phyloP scores from a whole-genome alignment of 805 yeast species.

The Barnettozyma salicaria region DNA sequence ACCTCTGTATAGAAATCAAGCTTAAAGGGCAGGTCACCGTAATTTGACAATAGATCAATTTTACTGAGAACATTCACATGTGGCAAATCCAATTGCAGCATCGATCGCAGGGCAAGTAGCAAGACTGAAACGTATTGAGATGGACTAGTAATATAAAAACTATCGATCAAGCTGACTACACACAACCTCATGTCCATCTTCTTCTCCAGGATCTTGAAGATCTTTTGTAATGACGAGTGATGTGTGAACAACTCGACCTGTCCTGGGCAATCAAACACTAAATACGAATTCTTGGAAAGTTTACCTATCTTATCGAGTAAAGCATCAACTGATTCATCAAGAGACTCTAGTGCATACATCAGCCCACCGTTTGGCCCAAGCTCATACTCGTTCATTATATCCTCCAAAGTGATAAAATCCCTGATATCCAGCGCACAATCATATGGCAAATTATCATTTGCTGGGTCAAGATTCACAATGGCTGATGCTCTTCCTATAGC shows the following conservation, averaged over 20 bases:
- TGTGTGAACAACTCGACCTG: conserved; percentile 94
- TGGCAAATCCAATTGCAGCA: conserved; percentile 90
- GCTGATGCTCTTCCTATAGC: conserved; percentile 89
- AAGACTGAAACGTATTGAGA: conserved; percentile 83
- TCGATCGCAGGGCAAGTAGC: conserved; percentile 75
- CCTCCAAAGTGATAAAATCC: conserved; percentile 69
- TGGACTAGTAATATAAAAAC: conserved; percentile 75
- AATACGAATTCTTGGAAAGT: conserved; percentile 47
- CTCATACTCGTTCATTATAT: conserved; percentile 63
- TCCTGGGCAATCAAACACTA: conserved; percentile 90
- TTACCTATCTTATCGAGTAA: conserved; percentile 51
- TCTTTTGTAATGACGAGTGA: conserved; percentile 63
- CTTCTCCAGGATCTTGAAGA: conserved; percentile 60
- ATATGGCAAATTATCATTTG: conserved; percentile 67
- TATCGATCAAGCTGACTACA: conserved; percentile 83
- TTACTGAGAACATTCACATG: conserved; percentile 90
- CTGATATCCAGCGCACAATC: conserved; percentile 75
- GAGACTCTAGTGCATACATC: conserved; percentile 74
- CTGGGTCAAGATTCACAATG: conserved; percentile 89
- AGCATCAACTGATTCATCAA: conserved; percentile 50
- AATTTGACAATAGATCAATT: conserved; percentile 72
- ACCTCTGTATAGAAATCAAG: conserved; percentile 89
- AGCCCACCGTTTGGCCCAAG: conserved; percentile 89
- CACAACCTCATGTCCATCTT: conserved; percentile 66
- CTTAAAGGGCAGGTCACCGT: conserved; percentile 76